Evolutionary conservation across 176 grass and related monocot species (phyloP), one percentile per base, ranked within the genome.

Genomic region (Triticum urartu): DNA sequence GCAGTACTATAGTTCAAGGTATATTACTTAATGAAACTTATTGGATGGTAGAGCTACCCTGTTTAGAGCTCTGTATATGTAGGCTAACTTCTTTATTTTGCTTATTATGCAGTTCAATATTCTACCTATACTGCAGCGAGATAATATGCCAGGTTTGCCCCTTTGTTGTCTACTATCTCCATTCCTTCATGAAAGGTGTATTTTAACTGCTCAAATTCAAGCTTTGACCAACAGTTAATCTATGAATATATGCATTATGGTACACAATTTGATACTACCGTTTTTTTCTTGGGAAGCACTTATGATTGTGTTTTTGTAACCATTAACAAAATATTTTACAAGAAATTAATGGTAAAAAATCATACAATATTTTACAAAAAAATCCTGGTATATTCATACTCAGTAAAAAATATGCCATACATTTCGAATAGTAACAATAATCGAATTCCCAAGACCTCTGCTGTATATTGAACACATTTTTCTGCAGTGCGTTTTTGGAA

Each of bases 401-500:
- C 8, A 8, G 40, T 48, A 14, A 47, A 13, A 48, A 74, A 48
- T 74, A 17, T 3, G 4, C 13, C 22, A 7, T 28, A 75, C 7
- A 13, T 75, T 48, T 48, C 43, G 11, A 4, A 47, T 9, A 4
- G 1, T n/a, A 75, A 11, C 18, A 13, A 75, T 75, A 74, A 35
- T 54, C 12, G 43, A 66, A 54, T 68, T 68, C 79, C 58, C 32
- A 26, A 33, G n/a, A 68, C 63, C 33, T 59, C 32, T 45, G 17
- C 28, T 14, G 45, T 83, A 64, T 42, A 56, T 32, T 78, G n/a
- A 88, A 81, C 22, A 2, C 78, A 24, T 85, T 11, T 77, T 81
- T 88, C 54, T 92, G 79, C 88, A 99, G 97, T 80, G 95, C 22
- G 70, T 99, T 42, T 99, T 96, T 94, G 94, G 97, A 89, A 86